Percentiles rank a stretch among this genome's conserved stretches.
Conservation (phyloP, 1,284 basidiomycete species). For the Moniliophthora roreri region DNA sequence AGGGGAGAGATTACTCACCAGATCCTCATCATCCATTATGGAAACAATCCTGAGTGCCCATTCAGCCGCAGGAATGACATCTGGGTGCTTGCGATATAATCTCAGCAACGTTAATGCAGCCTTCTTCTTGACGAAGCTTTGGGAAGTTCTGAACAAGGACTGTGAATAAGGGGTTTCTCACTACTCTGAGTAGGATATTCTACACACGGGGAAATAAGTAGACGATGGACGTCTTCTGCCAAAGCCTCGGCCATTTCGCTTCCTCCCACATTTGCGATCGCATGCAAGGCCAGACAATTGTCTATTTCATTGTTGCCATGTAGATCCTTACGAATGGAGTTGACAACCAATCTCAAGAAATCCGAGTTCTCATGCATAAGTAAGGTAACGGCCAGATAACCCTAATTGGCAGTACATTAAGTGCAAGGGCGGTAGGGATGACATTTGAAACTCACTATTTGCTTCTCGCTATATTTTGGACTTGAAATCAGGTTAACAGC, state of each 20-base stretch:
- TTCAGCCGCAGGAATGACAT: slow-evolving; percentile 89
- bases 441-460: slow-evolving; percentile 72
- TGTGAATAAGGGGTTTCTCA: background rate
- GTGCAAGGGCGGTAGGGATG: slow-evolving; percentile 5
- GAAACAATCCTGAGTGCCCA: slow-evolving; percentile 96
- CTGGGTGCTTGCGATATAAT: slow-evolving; percentile 94
- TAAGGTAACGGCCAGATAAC: slow-evolving; percentile 95
- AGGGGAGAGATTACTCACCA: slow-evolving; percentile 47
- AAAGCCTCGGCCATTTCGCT: slow-evolving; percentile 98
- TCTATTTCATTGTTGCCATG: slow-evolving; percentile 94
- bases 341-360: slow-evolving; percentile 92
- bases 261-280: slow-evolving; percentile 97
- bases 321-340: slow-evolving; percentile 96
- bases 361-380: slow-evolving; percentile 99
- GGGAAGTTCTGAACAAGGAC: slow-evolving; percentile 73
- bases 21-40: slow-evolving; percentile 91
- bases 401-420: slow-evolving; percentile 39
- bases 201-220: slow-evolving; percentile 93
- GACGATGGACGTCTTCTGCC: slow-evolving; percentile 89
- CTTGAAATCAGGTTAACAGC: slow-evolving; percentile 97
- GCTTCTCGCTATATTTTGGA: slow-evolving; percentile 97
- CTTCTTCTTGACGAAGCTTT: slow-evolving; percentile 97
- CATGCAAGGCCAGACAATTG: slow-evolving; percentile 96
- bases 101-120: slow-evolving; percentile 92
- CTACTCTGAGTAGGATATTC: background rate